A percentile compares a stretch with the other conserved stretches of the same genome.
Conservation (phyloP, 73 alveolate genomes). For the Blepharisma japonicum region DNA sequence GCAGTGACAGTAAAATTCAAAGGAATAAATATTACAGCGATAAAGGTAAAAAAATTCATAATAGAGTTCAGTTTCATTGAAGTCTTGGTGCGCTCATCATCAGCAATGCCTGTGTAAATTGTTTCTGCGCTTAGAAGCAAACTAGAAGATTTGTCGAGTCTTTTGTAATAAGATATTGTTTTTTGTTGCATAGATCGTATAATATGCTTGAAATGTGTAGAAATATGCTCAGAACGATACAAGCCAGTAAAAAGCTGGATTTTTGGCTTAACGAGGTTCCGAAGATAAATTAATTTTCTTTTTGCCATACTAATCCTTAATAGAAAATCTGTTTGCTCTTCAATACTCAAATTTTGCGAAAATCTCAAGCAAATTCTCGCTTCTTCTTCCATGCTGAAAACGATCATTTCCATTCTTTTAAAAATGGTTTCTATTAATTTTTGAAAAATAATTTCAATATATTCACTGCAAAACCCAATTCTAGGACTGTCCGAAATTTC, state of each 20-base stretch:
- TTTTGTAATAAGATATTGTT: background rate
- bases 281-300: background rate
- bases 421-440: no score
- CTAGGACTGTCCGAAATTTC: no score
- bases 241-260: background rate
- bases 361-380: no score
- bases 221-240: background rate
- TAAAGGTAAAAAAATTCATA: background rate
- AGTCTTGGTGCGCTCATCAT: background rate
- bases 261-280: background rate
- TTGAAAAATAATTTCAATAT: no score
- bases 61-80: background rate
- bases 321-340: no score
- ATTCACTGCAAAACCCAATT: no score
- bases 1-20: no score
- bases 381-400: no score
- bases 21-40: no score
- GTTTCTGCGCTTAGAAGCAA: background rate
- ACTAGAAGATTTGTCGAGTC: background rate
- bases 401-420: no score
- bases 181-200: background rate
- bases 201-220: background rate
- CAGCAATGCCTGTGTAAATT: background rate
- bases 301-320: background rate
- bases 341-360: no score